Evolutionary conservation across 2,329 filamentous ascomycete species (phyloP), one percentile per base, ranked within the genome.

Genomic region (Cadophora sp.): DNA sequence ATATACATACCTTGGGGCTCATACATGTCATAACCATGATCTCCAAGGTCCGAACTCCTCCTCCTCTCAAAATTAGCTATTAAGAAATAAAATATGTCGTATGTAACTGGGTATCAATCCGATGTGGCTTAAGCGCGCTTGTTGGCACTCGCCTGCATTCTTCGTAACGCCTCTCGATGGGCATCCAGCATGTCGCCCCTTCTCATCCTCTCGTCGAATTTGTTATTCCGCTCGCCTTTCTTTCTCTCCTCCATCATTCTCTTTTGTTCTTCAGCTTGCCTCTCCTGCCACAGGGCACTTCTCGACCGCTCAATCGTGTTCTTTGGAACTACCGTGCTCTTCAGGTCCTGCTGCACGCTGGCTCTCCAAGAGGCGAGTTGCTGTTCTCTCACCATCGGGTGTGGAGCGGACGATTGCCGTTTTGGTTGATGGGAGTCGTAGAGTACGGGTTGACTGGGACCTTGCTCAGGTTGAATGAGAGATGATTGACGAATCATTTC

Each of bases 121-220:
- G 24, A 18, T 24, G 24, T 27, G 11, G 63, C 22, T 69, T 58
- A 70, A 50, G 65, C 69, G 58, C 65, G 48, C 67, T 64, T 72
- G 66, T 73, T 76, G 8, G 73, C 73, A 48, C 24, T 67, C 7
- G 70, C 69, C 63, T 97, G 94, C 89, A 97, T 91, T 77, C 84
- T 89, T 70, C 91, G 84, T 86, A 97, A 85, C 0, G 91, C 92
- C 70, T 94, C 90, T 22, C 91, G 85, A 77, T 97, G 94, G 24
- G 89, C 85, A 55, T 92, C 90, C 61, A 91, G 82, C 82, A 97
- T 86, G 70, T 91, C 87, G 0, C 90, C 89, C 18, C 87, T 88
- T 63, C 92, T 84, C 91, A 96, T 96, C 71, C 87, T 85, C 77
- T 90, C 87, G 71, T 93, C 91, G 73, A 93, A 89, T 45, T 84